Base-by-base conservation (phyloP, 768 basidiomycete species). In the Hygrocybe coccinea region DNA sequence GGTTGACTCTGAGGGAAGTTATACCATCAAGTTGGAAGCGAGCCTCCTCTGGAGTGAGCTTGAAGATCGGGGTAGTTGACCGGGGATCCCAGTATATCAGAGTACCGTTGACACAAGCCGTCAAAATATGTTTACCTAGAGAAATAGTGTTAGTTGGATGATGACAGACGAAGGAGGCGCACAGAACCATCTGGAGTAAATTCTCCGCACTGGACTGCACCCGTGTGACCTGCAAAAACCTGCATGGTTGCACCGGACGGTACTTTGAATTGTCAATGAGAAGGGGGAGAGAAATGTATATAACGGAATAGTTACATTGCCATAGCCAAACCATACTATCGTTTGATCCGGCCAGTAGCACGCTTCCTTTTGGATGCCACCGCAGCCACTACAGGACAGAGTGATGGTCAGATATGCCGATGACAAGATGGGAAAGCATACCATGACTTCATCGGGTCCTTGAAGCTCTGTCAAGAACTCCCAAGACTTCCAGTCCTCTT, bases 291-390 rank as follows among this genome's bases (percentile, higher is more conserved):
- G 12, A 2, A 59, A 51, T 25, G 19, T 37, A 39, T 22, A 44
- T 19, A 46, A 50, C 45, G 17, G 47, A 17, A n/a, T 17, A 72
- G 87, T 62, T 70, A 97, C 95, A 74, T 76, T 97, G 92, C 94
- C 94, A 99, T 60, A 99, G 75, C 97, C 97, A 99, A 22, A 93
- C 84, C 0, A 90, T 95, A 6, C 87, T 81, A 69, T 98, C 95
- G 61, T 95, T 91, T 7, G 91, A 88, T 39, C 97, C 97, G 1
- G 90, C 93, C 4, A 97, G 78, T 0, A 99, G 79, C 2, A 95
- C 87, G 37, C 76, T 72, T 5, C 95, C 97, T 67, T 86, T 95
- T 0, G 97, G 97, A 76, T 99, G 97, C 95, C 95, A 99, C 74
- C 84, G 78, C 49, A 98, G 65, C 80, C 91, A 97, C 95, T 97